These are phyloP conservation scores for Starmera dryadoides DNA, from an alignment of 805 yeast genomes.

Conservation along the genomic window DNA sequence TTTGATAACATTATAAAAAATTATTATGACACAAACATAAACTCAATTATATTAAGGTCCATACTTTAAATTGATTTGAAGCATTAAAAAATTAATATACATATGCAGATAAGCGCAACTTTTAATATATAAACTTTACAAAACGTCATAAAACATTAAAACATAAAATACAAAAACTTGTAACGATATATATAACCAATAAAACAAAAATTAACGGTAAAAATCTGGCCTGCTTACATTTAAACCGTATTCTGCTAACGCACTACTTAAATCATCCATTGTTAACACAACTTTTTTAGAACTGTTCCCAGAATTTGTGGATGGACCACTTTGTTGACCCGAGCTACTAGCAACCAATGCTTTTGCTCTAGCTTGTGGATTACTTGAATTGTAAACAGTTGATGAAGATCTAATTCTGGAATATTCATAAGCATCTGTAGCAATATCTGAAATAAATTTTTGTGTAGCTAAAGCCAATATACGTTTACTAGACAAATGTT, in stretches of 20 bases:
- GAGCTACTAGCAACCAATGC: slow-evolving; percentile 63
- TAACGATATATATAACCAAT: too few species aligned
- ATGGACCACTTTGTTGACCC: slow-evolving; percentile 26
- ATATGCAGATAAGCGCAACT: too few species aligned
- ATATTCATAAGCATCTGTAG: slow-evolving; percentile 94
- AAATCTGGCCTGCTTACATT: slow-evolving; percentile 90
- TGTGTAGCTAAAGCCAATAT: slow-evolving; percentile 92
- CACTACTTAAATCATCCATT: slow-evolving; percentile 89
- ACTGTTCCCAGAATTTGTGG: slow-evolving; percentile 30
- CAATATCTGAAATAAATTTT: slow-evolving; percentile 87
- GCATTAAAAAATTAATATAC: too few species aligned
- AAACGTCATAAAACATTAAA: too few species aligned
- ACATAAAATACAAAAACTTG: not conserved
- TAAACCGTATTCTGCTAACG: slow-evolving; percentile 86
- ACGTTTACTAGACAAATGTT: slow-evolving; percentile 40
- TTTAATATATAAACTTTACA: too few species aligned
- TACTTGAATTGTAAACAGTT: slow-evolving; percentile 77
- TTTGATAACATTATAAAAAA: too few species aligned
- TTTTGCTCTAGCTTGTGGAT: slow-evolving; percentile 80
- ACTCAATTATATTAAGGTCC: too few species aligned
- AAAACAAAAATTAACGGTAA: slow-evolving; percentile 50
- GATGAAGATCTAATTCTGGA: slow-evolving; percentile 86
- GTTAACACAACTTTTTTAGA: slow-evolving; percentile 82
- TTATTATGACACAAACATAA: too few species aligned
- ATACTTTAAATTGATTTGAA: too few species aligned